Evolutionary conservation across 148 eudicot genomes (phyloP), one percentile per base, ranked within the genome.

Genomic region (Amaranthus cruentus): DNA sequence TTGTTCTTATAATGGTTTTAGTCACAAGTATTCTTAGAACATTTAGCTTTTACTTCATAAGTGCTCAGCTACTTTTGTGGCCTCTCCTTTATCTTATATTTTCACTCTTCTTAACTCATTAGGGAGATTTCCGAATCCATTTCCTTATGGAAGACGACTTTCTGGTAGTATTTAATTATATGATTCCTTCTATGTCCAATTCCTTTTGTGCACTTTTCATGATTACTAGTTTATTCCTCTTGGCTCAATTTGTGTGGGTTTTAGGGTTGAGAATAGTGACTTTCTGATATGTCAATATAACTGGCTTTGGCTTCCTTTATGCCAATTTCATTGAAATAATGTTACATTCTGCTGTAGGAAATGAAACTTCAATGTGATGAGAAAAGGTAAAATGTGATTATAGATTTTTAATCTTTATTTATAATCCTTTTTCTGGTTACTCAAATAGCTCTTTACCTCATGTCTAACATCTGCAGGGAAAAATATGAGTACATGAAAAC

Each of bases 291-390:
- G 55, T 56, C 21, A 18, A 38, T 65, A 44, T 12, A 42, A 7
- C 51, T 60, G 47, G 46, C 6, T 62, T 52, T 69, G 54, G 42
- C 48, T 51, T 60, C 1, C n/a, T 51, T 46, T 43, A 9, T 15
- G 51, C 10, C 38, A 28, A 28, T 28, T 28, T 28, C 38, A 28
- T 28, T 28, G 38, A 28, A 28, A 28, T 28, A 28, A 28, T 28
- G 38, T 28, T 80, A 7, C 55, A 51, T 73, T 50, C 61, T 75
- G 15, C 67, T 90, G 81, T 85, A 92, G 97, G 96, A 88, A 69
- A 92, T 92, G 97, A 92, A 92, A 84, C 82, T 62, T 59, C 88
- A 84, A 44, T 90, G 97, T 77, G 96, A 92, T 73, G 91, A 78
- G 52, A 92, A 92, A 86, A 90, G 90, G 97, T 91, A 47, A 47